Percentiles rank a stretch among this genome's conserved stretches.
Conservation (phyloP, 2,329 filamentous ascomycete species). For the Botrytis sinoallii region DNA sequence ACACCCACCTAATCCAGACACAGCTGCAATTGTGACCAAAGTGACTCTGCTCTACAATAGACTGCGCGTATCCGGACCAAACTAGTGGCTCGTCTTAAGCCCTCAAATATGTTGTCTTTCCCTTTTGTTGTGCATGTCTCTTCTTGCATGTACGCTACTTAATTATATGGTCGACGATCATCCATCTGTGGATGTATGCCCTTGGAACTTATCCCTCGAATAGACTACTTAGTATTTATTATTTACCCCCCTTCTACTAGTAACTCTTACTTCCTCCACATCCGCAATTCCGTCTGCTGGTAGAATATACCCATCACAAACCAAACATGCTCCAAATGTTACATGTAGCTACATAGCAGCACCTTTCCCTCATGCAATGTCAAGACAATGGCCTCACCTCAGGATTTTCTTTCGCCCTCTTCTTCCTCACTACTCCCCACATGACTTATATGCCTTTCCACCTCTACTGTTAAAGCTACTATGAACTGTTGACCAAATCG, state of each 20-base stretch:
- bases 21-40: too few species aligned
- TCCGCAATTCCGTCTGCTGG: background rate
- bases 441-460: background rate
- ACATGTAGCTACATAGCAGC: background rate
- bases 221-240: too few species aligned
- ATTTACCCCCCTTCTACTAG: background rate
- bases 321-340: background rate
- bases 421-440: background rate
- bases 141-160: background rate
- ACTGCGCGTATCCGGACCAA: background rate
- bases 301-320: background rate
- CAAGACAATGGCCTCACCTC: background rate
- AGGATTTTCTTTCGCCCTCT: background rate
- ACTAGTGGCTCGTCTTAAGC: background rate
- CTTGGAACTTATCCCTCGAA: background rate
- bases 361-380: background rate
- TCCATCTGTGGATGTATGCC: background rate
- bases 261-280: background rate
- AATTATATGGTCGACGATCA: background rate
- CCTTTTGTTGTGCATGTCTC: background rate
- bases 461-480: background rate
- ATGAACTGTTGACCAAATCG: background rate
- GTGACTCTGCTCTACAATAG: too few species aligned
- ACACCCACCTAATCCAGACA: accelerated
- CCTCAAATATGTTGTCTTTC: background rate